Evolutionary conservation across 2,329 filamentous ascomycete genomes (phyloP).

Genomic region (Colletotrichum sublineola): DNA sequence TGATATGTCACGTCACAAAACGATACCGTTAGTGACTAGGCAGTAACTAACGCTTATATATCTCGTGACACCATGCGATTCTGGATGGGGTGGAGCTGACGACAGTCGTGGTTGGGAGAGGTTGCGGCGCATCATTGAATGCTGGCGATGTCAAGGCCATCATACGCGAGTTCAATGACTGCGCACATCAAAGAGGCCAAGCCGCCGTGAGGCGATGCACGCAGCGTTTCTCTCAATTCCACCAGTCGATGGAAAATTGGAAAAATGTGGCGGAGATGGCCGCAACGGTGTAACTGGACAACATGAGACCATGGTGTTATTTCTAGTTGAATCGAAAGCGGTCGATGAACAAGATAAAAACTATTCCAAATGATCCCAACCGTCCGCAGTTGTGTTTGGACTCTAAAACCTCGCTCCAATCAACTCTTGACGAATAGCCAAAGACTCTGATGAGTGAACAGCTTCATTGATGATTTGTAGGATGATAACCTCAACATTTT

Average conservation of each 20-base stretch:
- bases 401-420: neutral
- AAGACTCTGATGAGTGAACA: neutral
- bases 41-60: too few relatives aligned
- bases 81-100: conserved; percentile 1
- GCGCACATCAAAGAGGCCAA: too few relatives aligned
- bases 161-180: too few relatives aligned
- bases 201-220: too few relatives aligned
- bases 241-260: too few relatives aligned
- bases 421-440: neutral
- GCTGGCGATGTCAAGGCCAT: too few relatives aligned
- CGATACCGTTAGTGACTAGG: too few relatives aligned
- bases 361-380: neutral
- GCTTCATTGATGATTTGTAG: neutral
- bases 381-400: neutral
- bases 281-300: neutral
- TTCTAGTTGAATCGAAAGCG: neutral
- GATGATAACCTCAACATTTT: too few relatives aligned
- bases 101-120: neutral
- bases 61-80: conserved; percentile 2
- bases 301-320: neutral
- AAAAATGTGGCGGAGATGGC: neutral
- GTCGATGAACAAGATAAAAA: neutral
- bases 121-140: too few relatives aligned
- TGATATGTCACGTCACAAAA: too few relatives aligned
- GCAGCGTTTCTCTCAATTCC: too few relatives aligned